A percentile compares a stretch with the other conserved stretches of the same genome.
Conservation (phyloP, 2,329 filamentous ascomycete species). For the Ceratocystiopsis minuta region DNA sequence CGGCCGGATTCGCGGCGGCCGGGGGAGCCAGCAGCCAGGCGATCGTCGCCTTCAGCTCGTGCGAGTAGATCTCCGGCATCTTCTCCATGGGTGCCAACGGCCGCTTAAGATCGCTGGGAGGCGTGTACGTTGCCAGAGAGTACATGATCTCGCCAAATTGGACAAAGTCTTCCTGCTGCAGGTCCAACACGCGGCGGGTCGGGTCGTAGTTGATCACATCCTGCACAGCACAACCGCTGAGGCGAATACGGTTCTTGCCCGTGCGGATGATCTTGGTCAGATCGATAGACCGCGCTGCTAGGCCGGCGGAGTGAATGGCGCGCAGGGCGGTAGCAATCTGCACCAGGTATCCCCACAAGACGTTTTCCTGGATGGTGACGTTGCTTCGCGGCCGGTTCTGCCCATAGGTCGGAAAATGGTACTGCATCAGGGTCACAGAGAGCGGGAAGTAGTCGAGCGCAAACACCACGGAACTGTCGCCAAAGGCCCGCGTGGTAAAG, state of each 20-base stretch:
- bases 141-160: constrained; percentile 73
- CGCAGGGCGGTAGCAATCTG: constrained; percentile 81
- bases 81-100: constrained; percentile 55
- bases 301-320: constrained; percentile 60
- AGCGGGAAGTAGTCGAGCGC: constrained; percentile 87
- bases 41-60: constrained; percentile 61
- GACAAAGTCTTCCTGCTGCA: constrained; percentile 75
- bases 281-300: constrained; percentile 76
- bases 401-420: constrained; percentile 44
- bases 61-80: constrained; percentile 54
- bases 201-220: constrained; percentile 76
- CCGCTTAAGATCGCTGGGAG: constrained; percentile 26
- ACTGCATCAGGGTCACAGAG: constrained; percentile 74
- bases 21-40: constrained; percentile 62
- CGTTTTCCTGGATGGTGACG: constrained; percentile 44
- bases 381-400: constrained; percentile 18
- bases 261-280: constrained; percentile 80
- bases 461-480: constrained; percentile 85
- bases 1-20: constrained; percentile 23
- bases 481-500: constrained; percentile 84
- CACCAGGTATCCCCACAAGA: constrained; percentile 81
- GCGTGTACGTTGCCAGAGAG: constrained; percentile 56
- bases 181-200: constrained; percentile 47
- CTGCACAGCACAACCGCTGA: constrained; percentile 75
- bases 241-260: constrained; percentile 71